phyloP scores from a whole-genome alignment of 1,284 basidiomycete species.

The Fomitopsis pinicola region DNA sequence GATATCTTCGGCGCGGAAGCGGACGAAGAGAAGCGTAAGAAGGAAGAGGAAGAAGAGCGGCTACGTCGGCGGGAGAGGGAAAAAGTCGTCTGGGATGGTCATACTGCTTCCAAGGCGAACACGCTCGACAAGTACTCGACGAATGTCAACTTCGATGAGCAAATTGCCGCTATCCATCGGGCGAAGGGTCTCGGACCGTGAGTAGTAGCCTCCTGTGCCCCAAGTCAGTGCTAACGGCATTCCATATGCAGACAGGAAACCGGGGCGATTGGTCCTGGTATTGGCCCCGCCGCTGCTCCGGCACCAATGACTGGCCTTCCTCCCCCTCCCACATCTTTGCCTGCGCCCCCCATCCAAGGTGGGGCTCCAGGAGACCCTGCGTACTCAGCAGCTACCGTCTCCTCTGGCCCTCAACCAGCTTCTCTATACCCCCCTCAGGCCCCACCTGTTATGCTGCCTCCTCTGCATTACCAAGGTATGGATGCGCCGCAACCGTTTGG shows the following conservation, averaged over 20 bases:
- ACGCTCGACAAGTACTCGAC: constrained; percentile 89
- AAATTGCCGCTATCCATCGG: constrained; percentile 91
- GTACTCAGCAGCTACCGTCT: constrained; percentile 71
- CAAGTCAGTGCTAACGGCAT: constrained; percentile 11
- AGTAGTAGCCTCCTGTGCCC: constrained; percentile 27
- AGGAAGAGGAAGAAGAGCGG: constrained; percentile 81
- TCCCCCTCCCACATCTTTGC: constrained; percentile 61
- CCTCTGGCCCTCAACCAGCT: constrained; percentile 77
- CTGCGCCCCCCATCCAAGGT: constrained; percentile 50
- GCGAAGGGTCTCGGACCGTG: constrained; percentile 83
- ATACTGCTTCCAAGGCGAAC: constrained; percentile 84
- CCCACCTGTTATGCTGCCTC: constrained; percentile 75
- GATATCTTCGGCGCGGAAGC: constrained; percentile 93
- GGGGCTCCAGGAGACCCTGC: constrained; percentile 38
- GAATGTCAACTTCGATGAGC: constrained; percentile 90
- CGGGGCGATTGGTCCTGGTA: constrained; percentile 77
- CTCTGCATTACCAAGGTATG: constrained; percentile 76
- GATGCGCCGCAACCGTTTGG: constrained; percentile 75
- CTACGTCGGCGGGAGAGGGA: constrained; percentile 79
- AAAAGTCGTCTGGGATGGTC: constrained; percentile 95
- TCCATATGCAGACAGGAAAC: constrained; percentile 51
- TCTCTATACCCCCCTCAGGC: constrained; percentile 56
- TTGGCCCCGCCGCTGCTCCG: constrained; percentile 72
- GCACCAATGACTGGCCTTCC: constrained; percentile 56
- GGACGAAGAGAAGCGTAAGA: constrained; percentile 83